These are phyloP conservation scores for Backusella macrospora DNA, from an alignment of 192 early-diverging fungal genomes.

Conservation along the genomic window DNA sequence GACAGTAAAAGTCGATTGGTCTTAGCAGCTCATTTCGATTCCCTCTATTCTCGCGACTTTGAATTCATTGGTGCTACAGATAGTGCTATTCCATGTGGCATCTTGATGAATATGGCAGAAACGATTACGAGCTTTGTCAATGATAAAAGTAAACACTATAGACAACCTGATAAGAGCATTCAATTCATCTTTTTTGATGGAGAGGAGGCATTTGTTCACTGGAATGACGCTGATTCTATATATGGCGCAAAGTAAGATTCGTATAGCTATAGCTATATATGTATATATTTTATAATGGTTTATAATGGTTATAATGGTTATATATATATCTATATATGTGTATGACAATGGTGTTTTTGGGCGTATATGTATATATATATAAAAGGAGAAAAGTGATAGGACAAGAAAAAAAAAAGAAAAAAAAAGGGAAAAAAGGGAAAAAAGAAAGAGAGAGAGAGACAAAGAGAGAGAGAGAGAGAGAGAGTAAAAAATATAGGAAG, in stretches of 20 bases:
- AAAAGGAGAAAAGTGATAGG: background rate
- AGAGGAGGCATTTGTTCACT: conserved; percentile 85
- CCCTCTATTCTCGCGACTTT: conserved; percentile 68
- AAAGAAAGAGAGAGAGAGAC: background rate
- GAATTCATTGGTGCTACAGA: conserved; percentile 91
- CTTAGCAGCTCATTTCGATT: conserved; percentile 93
- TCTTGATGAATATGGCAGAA: conserved; percentile 83
- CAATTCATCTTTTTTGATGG: conserved; percentile 98
- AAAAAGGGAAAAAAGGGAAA: background rate
- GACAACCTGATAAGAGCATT: conserved; percentile 49
- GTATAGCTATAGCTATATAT: background rate
- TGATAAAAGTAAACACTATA: conserved; percentile 30
- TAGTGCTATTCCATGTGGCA: conserved; percentile 88
- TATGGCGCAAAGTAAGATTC: conserved; percentile 75
- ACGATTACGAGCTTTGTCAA: conserved; percentile 67
- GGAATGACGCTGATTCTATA: conserved; percentile 80
- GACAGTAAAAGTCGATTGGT: conserved; percentile 71
- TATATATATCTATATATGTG: background rate
- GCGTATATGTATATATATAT: background rate
- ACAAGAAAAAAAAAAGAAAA: background rate
- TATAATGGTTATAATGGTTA: background rate
- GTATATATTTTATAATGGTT: background rate
- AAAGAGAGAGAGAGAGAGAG: background rate
- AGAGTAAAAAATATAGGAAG: conserved; percentile 3
- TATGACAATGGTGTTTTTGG: background rate